Conservation (phyloP, 2,329 filamentous ascomycete genomes). For the Lizonia empirigonia region DNA sequence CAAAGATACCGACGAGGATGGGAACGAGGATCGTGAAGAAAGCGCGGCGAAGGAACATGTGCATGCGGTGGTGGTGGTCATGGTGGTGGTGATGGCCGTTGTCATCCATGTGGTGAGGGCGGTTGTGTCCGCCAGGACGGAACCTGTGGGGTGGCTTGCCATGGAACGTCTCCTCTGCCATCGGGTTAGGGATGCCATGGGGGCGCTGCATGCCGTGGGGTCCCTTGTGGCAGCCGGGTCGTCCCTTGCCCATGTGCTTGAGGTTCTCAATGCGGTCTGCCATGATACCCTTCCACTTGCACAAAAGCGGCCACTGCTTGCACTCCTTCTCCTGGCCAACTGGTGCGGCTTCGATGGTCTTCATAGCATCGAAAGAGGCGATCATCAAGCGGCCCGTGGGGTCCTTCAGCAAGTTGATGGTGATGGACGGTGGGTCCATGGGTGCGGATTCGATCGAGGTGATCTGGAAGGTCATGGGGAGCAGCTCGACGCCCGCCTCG, state of each 20-base stretch:
- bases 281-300: conserved; percentile 52
- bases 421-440: conserved; percentile 42
- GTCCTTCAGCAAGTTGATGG: conserved; percentile 47
- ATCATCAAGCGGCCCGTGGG: conserved; percentile 46
- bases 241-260: conserved; percentile 42
- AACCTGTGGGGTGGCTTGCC: conserved; percentile 46
- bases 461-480: conserved; percentile 48
- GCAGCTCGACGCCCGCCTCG: conserved; percentile 45
- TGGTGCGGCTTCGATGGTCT: conserved; percentile 26
- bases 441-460: conserved; percentile 40
- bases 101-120: conserved; percentile 31
- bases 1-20: conserved; percentile 69
- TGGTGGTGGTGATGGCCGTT: conserved; percentile 24
- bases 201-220: conserved; percentile 34
- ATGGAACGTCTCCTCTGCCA: conserved; percentile 34
- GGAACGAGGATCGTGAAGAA: conserved; percentile 69
- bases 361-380: conserved; percentile 41
- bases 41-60: conserved; percentile 55
- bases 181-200: conserved; percentile 34
- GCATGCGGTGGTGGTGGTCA: conserved; percentile 30
- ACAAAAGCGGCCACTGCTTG: conserved; percentile 46
- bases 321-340: conserved; percentile 38
- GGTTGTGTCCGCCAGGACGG: conserved; percentile 34
- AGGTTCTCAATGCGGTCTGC: conserved; percentile 44
- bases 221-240: conserved; percentile 39